Conservation (phyloP, 108 stramenopile species). For the Cyclostephanos tholiformis region DNA sequence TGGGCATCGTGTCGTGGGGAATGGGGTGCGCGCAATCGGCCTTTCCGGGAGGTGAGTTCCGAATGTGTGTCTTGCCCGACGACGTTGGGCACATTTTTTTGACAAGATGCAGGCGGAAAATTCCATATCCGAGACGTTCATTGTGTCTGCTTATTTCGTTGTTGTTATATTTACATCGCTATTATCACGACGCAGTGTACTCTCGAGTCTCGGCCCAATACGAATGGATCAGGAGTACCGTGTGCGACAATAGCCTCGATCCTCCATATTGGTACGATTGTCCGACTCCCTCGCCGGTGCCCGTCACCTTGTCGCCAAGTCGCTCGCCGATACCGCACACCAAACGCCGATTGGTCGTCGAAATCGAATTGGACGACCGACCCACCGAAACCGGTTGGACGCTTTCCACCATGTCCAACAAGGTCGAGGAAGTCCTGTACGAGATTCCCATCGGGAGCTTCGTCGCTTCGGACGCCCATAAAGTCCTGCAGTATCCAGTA, state of each 20-base stretch:
- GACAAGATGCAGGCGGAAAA: no score
- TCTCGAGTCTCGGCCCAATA: slow-evolving; percentile 47
- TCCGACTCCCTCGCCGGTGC: slow-evolving; percentile 7
- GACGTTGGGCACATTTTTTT: no score
- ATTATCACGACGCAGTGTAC: neutral
- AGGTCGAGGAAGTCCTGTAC: slow-evolving; percentile 35
- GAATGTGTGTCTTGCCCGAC: no score
- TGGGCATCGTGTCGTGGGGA: slow-evolving; percentile 53
- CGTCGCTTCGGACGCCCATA: slow-evolving; percentile 4
- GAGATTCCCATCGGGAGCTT: slow-evolving; percentile 23
- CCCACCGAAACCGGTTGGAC: slow-evolving; percentile 43
- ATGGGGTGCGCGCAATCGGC: neutral
- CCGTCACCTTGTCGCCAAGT: slow-evolving; percentile 23
- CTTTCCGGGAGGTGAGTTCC: slow-evolving; percentile 7
- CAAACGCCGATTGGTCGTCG: slow-evolving; percentile 38
- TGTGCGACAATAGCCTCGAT: slow-evolving; percentile 49
- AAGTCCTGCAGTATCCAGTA: slow-evolving; percentile 18
- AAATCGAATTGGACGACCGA: slow-evolving; percentile 21
- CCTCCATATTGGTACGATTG: slow-evolving; percentile 60
- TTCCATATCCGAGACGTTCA: no score
- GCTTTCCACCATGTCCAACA: slow-evolving; percentile 14
- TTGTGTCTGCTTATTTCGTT: no score
- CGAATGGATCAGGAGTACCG: slow-evolving; percentile 55
- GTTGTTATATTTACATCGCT: no score
- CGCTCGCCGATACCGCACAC: slow-evolving; percentile 37